Evolutionary conservation across 2,329 filamentous ascomycete species (phyloP), one percentile per base, ranked within the genome.

Genomic region (Domatiomyces globalis): DNA sequence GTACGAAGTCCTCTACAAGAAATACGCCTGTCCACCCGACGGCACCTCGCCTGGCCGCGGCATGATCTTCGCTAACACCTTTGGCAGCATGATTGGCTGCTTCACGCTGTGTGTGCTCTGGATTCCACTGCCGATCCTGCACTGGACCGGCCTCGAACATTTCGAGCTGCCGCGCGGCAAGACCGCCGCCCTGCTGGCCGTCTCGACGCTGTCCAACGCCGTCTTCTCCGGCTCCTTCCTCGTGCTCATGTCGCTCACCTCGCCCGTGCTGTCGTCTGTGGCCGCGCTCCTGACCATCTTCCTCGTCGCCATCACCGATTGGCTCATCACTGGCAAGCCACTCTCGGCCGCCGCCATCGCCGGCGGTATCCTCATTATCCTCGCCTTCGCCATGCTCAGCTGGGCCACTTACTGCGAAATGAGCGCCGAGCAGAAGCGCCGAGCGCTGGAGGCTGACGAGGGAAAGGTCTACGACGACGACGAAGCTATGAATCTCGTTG

Each of bases 1-100:
- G 46, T 98, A 98, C 68, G 92, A 98, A 68, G 92, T 98, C 5
- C 69, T 98, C 42, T 98, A 98, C 72, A 98, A 98, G 74, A 82
- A 83, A 54, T 81, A 83, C 54, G 90, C 90, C 12, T 98, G 92
- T 65, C 92, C 92, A 9, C 92, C 92, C 0, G 89, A 95, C 59
- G 89, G 88, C 48, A 85, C 83, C 50, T 83, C 79, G 44, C 80
- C 92, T 0, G 80, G 78, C n/a, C 81, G 89, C n/a, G 89, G 88
- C 60, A 92, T 94, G 75, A 82, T 96, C 54, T 96, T 98, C 61
- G 89, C 92, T 62, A 96, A 94, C 65, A 84, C 85, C 0, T 92
- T 96, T 63, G 92, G 87, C 50, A 86, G 82, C 57, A 73, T 90
- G 64, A 92, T 98, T 56, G 92, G 92, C 2, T 62, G 74, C 5